These are phyloP conservation scores for Hypoxylon lenormandii DNA, from an alignment of 495 filamentous ascomycete species.

Conservation along the genomic window DNA sequence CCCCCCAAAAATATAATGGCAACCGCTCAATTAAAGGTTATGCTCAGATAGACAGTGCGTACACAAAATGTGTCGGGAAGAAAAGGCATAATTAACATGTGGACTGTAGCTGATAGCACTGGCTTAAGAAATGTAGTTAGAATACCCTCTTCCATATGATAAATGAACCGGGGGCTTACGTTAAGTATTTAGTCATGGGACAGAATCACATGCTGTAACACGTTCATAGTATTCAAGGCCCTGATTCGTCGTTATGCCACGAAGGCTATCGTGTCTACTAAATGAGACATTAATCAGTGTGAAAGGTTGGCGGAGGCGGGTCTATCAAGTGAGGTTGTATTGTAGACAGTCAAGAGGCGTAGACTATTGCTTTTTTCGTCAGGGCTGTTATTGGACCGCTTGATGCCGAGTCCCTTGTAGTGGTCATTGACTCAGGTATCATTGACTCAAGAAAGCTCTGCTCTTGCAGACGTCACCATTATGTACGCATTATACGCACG, in stretches of 20 bases:
- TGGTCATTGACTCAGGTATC: conserved; percentile 2
- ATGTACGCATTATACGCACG: neutral
- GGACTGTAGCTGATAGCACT: no score
- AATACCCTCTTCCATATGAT: no score
- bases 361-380: neutral
- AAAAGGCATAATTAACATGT: no score
- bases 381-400: neutral
- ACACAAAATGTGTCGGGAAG: no score
- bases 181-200: no score
- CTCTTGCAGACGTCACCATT: conserved; percentile 4
- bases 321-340: neutral
- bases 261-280: neutral
- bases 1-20: no score
- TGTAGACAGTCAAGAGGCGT: neutral
- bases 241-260: neutral
- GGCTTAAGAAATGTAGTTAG: no score
- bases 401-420: conserved; percentile 4
- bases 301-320: neutral
- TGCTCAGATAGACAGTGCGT: no score
- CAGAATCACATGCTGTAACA: neutral
- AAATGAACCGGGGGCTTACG: no score
- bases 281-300: neutral
- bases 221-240: neutral
- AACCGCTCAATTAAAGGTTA: no score
- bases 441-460: neutral